phyloP scores from a whole-genome alignment of 225 moss, liverwort and hornwort genomes.

The Polytrichum formosum region DNA sequence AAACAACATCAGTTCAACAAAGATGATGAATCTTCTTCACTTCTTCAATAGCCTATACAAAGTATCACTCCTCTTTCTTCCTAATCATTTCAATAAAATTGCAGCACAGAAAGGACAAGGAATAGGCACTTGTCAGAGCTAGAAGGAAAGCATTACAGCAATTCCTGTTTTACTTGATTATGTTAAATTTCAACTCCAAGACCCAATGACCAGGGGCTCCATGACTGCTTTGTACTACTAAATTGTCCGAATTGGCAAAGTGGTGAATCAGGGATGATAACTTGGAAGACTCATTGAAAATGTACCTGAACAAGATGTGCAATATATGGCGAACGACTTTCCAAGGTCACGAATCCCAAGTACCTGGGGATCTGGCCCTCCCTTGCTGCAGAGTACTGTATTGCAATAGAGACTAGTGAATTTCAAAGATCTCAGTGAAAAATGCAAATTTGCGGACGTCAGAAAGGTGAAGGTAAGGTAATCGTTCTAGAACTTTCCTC shows the following conservation, averaged over 20 bases:
- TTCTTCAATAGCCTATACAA: not conserved
- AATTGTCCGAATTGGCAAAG: no score
- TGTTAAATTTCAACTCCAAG: no score
- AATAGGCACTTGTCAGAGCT: not conserved
- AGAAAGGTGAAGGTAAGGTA: not conserved
- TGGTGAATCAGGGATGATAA: no score
- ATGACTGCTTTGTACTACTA: no score
- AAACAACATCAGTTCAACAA: not conserved
- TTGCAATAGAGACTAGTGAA: slow-evolving; percentile 6
- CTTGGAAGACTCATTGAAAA: not conserved
- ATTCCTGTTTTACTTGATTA: no score
- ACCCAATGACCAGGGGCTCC: no score
- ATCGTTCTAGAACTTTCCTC: no score
- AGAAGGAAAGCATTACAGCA: no score
- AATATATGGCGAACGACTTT: slow-evolving; percentile 50
- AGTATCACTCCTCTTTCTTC: not conserved
- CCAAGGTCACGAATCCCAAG: slow-evolving; percentile 38
- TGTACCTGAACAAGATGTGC: slow-evolving; percentile 68
- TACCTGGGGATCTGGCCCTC: slow-evolving; percentile 58
- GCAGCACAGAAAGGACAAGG: not conserved
- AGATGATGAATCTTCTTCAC: not conserved
- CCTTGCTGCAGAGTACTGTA: slow-evolving; percentile 73
- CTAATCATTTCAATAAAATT: not conserved
- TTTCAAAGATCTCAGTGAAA: no score
- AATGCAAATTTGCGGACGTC: not conserved